Evolutionary conservation across 169 alveolate genomes (phyloP).

Genomic region (Sarcocystis neurona): DNA sequence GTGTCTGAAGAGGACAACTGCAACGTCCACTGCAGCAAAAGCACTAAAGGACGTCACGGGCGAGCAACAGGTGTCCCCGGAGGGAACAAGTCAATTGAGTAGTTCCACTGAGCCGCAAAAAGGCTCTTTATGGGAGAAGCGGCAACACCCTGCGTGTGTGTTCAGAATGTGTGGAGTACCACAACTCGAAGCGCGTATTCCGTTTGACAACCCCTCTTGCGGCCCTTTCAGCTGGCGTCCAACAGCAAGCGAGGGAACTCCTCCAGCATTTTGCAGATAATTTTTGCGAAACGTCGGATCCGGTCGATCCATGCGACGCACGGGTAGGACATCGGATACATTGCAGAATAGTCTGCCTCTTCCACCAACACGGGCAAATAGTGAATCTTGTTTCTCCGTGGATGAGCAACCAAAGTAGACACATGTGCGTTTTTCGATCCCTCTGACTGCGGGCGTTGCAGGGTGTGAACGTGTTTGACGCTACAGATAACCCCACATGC

Average conservation of each 20-base stretch:
- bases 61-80: no score
- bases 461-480: slow-evolving; percentile 15
- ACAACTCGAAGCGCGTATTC: not conserved
- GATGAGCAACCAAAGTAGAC: no score
- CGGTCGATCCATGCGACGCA: not conserved
- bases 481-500: not conserved
- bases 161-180: not conserved
- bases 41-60: no score
- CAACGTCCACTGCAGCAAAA: no score
- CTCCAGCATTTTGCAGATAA: not conserved
- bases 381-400: no score
- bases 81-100: no score
- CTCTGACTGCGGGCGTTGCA: not conserved
- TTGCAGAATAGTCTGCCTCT: no score
- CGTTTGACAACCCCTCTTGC: not conserved
- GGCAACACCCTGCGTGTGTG: not conserved
- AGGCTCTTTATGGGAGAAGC: no score
- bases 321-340: not conserved
- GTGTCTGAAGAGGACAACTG: no score
- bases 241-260: not conserved
- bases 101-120: no score
- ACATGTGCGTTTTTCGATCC: not conserved
- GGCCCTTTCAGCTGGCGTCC: not conserved
- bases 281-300: not conserved
- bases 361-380: no score